Evolutionary conservation across 495 filamentous ascomycete genomes (phyloP), one percentile per base, ranked within the genome.

Genomic region (Xanthoparmelia taractica): DNA sequence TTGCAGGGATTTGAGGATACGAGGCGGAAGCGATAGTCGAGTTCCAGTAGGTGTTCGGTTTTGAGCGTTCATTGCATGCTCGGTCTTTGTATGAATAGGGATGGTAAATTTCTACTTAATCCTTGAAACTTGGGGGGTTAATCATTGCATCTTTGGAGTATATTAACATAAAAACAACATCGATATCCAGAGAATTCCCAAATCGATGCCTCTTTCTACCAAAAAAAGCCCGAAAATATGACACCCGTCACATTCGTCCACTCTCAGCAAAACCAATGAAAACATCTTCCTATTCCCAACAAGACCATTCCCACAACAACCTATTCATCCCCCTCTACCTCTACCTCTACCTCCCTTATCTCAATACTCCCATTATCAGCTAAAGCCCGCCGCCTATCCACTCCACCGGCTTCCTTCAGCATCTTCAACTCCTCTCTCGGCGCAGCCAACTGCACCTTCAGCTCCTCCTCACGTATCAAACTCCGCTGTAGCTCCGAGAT

Each of bases 1-100:
- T 68, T 83, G 57, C 77, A 81, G 59, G 72, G 77, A 1, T 84
- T 87, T 66, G 80, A 85, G 33, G 71, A 82, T 63, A 73, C 77
- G 59, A 77, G 75, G 63, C 69, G 75, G 61, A 76, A 78, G 69
- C 68, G 73, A 61, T 75, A 68, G 59, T 47, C 13, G n/a, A 43
- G 45, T 23, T 4, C 2, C 2, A 15, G 40, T 43, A 20, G 2
- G 8, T 13, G 2, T 8, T 40, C 15, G 37, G 15, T 2, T n/a
- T n/a, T n/a, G 31, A 37, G 38, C 33, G 10, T 60, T 47, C 20
- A 54, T 55, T n/a, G n/a, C n/a, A n/a, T n/a, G n/a, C n/a, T n/a
- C n/a, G 37, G 27, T 17, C 7, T 11, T 45, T 56, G 60, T 63
- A 45, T 45, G 23, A 63, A 29, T 63, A 63, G 52, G 50, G 20